phyloP scores from a whole-genome alignment of 2,329 filamentous ascomycete species.

The Fusarium sp. region DNA sequence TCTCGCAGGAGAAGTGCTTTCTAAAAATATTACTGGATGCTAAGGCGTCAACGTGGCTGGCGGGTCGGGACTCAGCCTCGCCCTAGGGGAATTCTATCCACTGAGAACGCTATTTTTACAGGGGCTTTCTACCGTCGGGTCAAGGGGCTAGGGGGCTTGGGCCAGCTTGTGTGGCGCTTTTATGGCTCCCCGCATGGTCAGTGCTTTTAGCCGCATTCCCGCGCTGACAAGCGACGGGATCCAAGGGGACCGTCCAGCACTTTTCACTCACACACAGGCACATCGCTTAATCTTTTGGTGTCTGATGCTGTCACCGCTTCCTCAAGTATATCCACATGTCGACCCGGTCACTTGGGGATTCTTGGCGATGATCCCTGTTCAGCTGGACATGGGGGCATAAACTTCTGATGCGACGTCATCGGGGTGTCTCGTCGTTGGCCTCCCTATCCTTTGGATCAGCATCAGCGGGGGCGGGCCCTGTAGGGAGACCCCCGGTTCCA shows the following conservation, averaged over 20 bases:
- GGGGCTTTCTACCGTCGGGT: slow-evolving; percentile 11
- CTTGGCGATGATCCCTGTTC: slow-evolving; percentile 38
- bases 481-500: slow-evolving; percentile 9
- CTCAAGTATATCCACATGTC: slow-evolving; percentile 1
- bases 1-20: slow-evolving; percentile 32
- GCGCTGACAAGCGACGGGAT: slow-evolving; percentile 38
- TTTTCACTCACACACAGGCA: slow-evolving; percentile 3
- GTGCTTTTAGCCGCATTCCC: slow-evolving; percentile 41
- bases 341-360: slow-evolving; percentile 25
- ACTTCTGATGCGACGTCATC: slow-evolving; percentile 37
- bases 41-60: slow-evolving; percentile 40
- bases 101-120: slow-evolving; percentile 33
- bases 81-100: slow-evolving; percentile 34
- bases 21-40: slow-evolving; percentile 44
- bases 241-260: too few species aligned
- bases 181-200: slow-evolving; percentile 27
- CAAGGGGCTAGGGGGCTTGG: slow-evolving; percentile 24
- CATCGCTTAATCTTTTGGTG: slow-evolving; percentile 15
- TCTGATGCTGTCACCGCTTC: slow-evolving; percentile 5
- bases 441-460: slow-evolving; percentile 22
- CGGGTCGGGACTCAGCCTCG: slow-evolving; percentile 39
- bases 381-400: slow-evolving; percentile 41
- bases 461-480: slow-evolving; percentile 20
- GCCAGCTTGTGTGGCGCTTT: slow-evolving; percentile 11
- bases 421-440: slow-evolving; percentile 24